These are phyloP conservation scores for Acanthamoeba royreba DNA, from an alignment of 208 protist species.

Conservation along the genomic window DNA sequence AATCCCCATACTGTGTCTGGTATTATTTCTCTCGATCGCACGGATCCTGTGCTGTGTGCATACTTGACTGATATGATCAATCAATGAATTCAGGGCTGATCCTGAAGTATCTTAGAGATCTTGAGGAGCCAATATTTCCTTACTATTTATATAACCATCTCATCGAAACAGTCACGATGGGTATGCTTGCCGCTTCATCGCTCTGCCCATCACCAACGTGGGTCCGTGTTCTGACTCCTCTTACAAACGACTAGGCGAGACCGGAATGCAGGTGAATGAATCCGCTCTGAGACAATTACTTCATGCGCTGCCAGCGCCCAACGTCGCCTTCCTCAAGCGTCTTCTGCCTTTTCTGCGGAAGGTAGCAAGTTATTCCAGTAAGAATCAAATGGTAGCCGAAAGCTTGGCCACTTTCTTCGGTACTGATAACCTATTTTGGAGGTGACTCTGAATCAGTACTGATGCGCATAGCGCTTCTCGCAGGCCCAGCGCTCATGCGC, in stretches of 20 bases:
- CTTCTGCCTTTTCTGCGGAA: background rate
- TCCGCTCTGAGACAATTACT: background rate
- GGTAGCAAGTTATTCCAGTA: background rate
- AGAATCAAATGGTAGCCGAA: background rate
- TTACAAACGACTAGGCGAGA: background rate
- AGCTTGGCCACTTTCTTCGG: slow-evolving; percentile 18
- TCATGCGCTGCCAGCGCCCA: background rate
- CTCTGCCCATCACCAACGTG: no score
- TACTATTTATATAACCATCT: background rate
- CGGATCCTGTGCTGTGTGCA: no score
- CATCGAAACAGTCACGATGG: background rate
- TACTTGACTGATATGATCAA: no score
- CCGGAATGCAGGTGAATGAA: background rate
- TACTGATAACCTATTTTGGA: background rate
- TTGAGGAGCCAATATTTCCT: background rate
- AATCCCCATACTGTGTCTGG: background rate
- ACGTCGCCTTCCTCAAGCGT: background rate
- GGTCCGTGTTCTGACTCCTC: no score
- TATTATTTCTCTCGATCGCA: background rate
- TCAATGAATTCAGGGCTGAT: background rate
- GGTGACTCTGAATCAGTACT: background rate
- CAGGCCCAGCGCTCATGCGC: background rate
- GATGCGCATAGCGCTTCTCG: no score
- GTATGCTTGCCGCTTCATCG: background rate
- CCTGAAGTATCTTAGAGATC: background rate